These are phyloP conservation scores for Globisporangium cederbergense DNA, from an alignment of 352 stramenopile species.

Conservation along the genomic window DNA sequence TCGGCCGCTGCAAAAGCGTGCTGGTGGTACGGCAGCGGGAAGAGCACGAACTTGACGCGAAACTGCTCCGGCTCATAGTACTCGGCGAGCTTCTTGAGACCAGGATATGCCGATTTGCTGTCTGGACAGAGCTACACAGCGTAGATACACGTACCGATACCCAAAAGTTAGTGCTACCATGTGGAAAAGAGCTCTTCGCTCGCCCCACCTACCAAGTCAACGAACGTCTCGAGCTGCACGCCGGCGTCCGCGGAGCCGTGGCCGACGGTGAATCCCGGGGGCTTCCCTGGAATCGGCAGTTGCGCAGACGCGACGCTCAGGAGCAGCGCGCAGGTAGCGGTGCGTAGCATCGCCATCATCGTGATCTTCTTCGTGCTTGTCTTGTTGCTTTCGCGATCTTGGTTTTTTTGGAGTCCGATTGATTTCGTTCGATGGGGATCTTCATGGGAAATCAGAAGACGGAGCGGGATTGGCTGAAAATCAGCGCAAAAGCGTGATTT, in stretches of 20 bases:
- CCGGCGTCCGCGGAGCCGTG: constrained; percentile 44
- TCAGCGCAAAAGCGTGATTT: not conserved
- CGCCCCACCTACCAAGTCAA: constrained; percentile 54
- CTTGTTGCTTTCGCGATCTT: not conserved
- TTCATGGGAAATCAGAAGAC: not conserved
- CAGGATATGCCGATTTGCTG: constrained; percentile 66
- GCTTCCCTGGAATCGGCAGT: constrained; percentile 56
- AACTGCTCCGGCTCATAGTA: constrained; percentile 59
- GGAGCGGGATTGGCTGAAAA: constrained; percentile 22
- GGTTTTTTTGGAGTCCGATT: not conserved
- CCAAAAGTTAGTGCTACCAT: not conserved
- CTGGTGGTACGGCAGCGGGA: constrained; percentile 78
- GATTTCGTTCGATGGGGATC: constrained; percentile 5
- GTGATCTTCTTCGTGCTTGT: not conserved
- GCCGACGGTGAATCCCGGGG: constrained; percentile 61
- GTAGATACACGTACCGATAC: not conserved
- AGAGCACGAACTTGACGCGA: constrained; percentile 68
- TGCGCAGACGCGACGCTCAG: constrained; percentile 27
- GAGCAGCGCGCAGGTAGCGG: constrained; percentile 12
- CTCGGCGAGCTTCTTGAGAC: constrained; percentile 51
- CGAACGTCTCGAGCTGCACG: constrained; percentile 80
- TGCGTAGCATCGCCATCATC: constrained; percentile 25
- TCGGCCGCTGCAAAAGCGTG: constrained; percentile 67
- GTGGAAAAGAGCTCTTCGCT: not conserved
- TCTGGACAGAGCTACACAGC: constrained; percentile 62